Evolutionary conservation across 345 rosid species (phyloP).

Genomic region (Corchorus olitorius): DNA sequence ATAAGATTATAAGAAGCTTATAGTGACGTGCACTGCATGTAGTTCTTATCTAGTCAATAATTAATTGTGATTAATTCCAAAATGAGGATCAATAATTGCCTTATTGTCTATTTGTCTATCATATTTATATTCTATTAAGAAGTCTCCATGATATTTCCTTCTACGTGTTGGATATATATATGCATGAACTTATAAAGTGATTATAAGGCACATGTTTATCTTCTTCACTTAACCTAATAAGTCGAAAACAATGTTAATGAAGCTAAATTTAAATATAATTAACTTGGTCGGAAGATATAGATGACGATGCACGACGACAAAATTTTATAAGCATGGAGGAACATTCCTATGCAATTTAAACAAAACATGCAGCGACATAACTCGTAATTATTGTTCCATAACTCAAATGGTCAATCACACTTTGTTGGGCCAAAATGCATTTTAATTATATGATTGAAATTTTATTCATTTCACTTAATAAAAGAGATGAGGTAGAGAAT

Average conservation of each 20-base stretch:
- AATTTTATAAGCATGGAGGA: slow-evolving; percentile 14
- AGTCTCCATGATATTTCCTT: slow-evolving; percentile 8
- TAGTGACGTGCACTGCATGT: too few relatives aligned
- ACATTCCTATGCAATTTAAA: slow-evolving; percentile 8
- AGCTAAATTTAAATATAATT: not conserved
- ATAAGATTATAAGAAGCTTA: too few relatives aligned
- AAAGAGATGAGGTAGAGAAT: not conserved
- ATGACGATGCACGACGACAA: slow-evolving; percentile 9
- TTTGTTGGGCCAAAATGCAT: not conserved
- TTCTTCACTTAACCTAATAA: not conserved
- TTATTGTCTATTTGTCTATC: not conserved
- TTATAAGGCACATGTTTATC: not conserved
- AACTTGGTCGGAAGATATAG: not conserved
- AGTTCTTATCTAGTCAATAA: too few relatives aligned
- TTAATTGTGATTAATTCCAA: too few relatives aligned
- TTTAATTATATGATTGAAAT: not conserved
- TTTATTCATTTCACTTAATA: not conserved
- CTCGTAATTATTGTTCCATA: slow-evolving; percentile 24
- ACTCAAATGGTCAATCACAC: slow-evolving; percentile 17
- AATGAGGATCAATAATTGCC: too few relatives aligned
- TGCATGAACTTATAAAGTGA: not conserved
- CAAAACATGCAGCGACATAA: slow-evolving; percentile 12
- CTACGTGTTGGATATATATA: not conserved
- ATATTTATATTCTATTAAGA: not conserved
- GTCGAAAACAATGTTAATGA: not conserved